These are phyloP conservation scores for Pinus albicaulis DNA, from an alignment of 75 land plant species.

Conservation along the genomic window DNA sequence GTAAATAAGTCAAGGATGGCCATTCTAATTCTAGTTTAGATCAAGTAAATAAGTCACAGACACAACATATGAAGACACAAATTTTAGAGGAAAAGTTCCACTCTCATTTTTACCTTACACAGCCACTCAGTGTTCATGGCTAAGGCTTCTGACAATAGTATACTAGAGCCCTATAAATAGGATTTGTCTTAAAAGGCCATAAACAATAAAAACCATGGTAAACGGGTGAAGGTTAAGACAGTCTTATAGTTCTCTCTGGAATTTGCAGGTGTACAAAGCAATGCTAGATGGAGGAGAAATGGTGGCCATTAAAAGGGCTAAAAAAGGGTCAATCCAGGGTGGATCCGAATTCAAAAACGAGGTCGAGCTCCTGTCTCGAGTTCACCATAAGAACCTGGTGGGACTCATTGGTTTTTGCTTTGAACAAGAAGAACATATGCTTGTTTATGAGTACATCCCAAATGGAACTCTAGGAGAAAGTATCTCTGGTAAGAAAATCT, in stretches of 20 bases:
- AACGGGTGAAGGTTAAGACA: no score
- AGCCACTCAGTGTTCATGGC: no score
- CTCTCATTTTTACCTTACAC: no score
- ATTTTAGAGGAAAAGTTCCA: no score
- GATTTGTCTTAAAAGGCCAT: no score
- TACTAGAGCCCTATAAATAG: no score
- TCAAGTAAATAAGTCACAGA: no score
- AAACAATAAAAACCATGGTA: no score
- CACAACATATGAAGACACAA: no score
- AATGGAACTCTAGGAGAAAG: slow-evolving; percentile 31
- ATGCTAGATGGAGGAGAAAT: slow-evolving; percentile 46
- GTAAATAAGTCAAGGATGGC: no score
- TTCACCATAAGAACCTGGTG: slow-evolving; percentile 46
- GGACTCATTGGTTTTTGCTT: slow-evolving; percentile 39
- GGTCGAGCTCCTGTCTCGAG: slow-evolving; percentile 38
- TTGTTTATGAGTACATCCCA: slow-evolving; percentile 38
- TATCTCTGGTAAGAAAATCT: slow-evolving; percentile 21
- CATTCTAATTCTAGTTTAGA: no score
- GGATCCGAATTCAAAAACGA: slow-evolving; percentile 37
- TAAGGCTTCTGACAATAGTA: no score
- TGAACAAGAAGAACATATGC: slow-evolving; percentile 46
- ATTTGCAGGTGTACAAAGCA: slow-evolving; percentile 71
- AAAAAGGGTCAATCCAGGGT: slow-evolving; percentile 52
- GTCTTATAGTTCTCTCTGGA: neutral
- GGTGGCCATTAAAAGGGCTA: slow-evolving; percentile 82